These are phyloP conservation scores for Croton laevigatus DNA, from an alignment of 441 rosid species.

Conservation along the genomic window DNA sequence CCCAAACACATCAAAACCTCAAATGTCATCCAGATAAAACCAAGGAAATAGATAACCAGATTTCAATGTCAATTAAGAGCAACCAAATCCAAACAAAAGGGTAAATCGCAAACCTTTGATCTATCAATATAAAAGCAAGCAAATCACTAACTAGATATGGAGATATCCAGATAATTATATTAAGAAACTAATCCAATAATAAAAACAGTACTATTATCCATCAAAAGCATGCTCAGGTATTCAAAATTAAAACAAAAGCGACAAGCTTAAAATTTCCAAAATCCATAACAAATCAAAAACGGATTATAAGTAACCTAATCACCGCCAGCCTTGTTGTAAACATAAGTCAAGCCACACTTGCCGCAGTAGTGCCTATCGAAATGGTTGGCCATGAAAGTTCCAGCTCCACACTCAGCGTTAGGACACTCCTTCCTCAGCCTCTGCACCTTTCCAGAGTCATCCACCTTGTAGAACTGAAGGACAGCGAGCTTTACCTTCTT, in stretches of 20 bases:
- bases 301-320: conserved; percentile 38
- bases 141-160: conserved; percentile 1
- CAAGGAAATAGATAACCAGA: too few species aligned
- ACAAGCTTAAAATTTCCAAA: conserved; percentile 1
- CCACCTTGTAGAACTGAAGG: conserved; percentile 75
- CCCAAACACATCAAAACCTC: too few species aligned
- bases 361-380: conserved; percentile 88
- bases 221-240: not conserved
- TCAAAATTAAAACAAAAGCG: conserved; percentile 6
- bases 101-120: too few species aligned
- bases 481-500: conserved; percentile 91
- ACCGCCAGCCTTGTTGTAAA: conserved; percentile 72
- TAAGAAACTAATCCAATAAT: conserved; percentile 14
- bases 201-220: conserved; percentile 7
- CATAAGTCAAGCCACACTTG: conserved; percentile 83
- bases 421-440: conserved; percentile 86
- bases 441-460: conserved; percentile 73
- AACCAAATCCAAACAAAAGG: not conserved
- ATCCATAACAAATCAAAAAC: conserved; percentile 7
- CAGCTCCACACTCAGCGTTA: conserved; percentile 77
- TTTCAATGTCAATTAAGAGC: not conserved
- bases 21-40: too few species aligned
- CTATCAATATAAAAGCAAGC: not conserved
- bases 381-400: conserved; percentile 87
- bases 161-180: not conserved